Base-by-base conservation (phyloP, 495 filamentous ascomycete species). In the Lepraria neglecta region DNA sequence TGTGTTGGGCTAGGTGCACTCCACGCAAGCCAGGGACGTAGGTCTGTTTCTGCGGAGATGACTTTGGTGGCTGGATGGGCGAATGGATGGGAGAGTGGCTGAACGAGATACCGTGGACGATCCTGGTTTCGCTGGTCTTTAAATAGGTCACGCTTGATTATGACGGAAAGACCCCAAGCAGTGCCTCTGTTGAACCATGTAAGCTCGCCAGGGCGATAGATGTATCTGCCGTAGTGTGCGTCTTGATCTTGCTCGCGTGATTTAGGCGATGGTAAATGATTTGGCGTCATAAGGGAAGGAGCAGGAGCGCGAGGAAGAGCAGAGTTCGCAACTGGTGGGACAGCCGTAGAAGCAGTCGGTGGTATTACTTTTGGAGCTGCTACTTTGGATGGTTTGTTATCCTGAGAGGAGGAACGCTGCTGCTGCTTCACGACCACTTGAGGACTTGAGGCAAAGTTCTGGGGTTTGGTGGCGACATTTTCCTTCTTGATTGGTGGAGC, bases 11-110 rank as follows among this genome's bases (percentile, higher is more conserved):
- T 57, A 5, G 83, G 83, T 27, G 78, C 78, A 58, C 77, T 83
- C 83, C 84, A 85, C 3, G 83, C 84, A 35, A 86, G 74, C 83
- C 83, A 86, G 3, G 84, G 84, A 27, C 82, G 73, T 15, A 86
- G 65, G 7, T 68, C 53, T 5, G 58, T 54, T 48, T 82, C 73
- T 14, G 70, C 58, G 12, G 68, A 64, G 17, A 80, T 76, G 4
- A 75, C 67, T 44, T 73, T 69, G 0, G 68, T 43, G 10, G 62
- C 40, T n/a, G 73, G 72, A 33, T 74, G 69, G 19, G 62, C 30
- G 63, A 67, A 69, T 14, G 80, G 81, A 67, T 82, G 75, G 0
- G 80, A 83, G 1, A 84, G 71, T 7, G 79, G 80, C 54, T 81
- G 80, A 5, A 84, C 68, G 17, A 74, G 57, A 64, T 81, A 82